Base-by-base conservation (phyloP, 75 land plant species). In the Azolla pinnata region DNA sequence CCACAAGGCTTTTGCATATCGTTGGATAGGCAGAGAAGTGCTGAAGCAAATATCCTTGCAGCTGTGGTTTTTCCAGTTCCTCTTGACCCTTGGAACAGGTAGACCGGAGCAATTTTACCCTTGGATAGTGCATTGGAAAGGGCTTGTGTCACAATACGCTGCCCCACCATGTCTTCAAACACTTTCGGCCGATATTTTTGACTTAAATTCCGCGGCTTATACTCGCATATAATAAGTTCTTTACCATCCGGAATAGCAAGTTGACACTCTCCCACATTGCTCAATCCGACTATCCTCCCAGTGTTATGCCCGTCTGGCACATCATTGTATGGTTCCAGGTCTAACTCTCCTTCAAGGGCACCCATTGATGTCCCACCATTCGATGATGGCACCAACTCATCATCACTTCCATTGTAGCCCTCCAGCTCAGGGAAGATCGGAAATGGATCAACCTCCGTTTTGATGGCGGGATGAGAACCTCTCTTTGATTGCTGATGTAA, bases 21-120 rank as follows among this genome's bases (percentile, higher is more conserved):
- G 8, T 16, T 1, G 0, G 68, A 57, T 9, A 57, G 1, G 47
- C 74, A 71, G 26, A 54, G 46, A 52, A 71, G 26, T 16, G 45
- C 74, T 7, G 61, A 33, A 1, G 74, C 74, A 52, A 71, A 64
- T 23, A 71, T 65, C 0, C 69, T 69, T 9, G 97, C 89, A 20
- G 83, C 65, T 9, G 93, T 70, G 9, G 84, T 85, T 63, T 92
- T 92, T 0, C 97, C 97, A 19, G 95, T 92, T 0, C 97, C 97
- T 12, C 81, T 81, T 4, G 89, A 84, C 19, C 97, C 97, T 47
- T 85, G 73, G 66, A 92, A 92, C 19, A 92, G 66, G 63, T 88
- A 92, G 8, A 92, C 61, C 1, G 95, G 83, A 12, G 86, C 82
- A 63, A 92, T 57, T 48, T 79, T 83, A 4, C 76, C 72, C 67